Percentiles rank a stretch among this genome's conserved stretches.
These are phyloP conservation scores for Albugo candida DNA, from an alignment of 352 stramenopile genomes.

Conservation along the genomic window DNA sequence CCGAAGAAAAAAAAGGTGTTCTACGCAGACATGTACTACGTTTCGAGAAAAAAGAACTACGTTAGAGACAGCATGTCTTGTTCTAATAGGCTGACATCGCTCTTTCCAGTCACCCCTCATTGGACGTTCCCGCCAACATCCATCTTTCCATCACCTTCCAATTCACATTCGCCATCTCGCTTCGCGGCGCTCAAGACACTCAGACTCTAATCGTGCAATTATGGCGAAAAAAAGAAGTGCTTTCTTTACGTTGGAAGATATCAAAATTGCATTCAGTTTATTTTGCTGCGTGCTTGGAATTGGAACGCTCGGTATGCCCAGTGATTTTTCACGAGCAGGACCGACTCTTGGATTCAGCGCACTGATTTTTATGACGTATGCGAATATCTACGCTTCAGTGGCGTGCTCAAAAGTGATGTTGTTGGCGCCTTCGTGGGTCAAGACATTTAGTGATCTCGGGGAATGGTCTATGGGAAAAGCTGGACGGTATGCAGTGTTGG, in stretches of 20 bases:
- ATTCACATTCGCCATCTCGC: too few species aligned
- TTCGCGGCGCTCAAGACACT: too few species aligned
- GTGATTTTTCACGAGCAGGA: conserved; percentile 5
- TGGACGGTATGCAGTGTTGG: conserved; percentile 2
- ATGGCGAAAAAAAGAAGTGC: not conserved
- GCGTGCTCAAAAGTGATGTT: conserved; percentile 6
- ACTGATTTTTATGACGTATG: conserved; percentile 7
- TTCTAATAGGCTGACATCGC: too few species aligned
- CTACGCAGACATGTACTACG: too few species aligned
- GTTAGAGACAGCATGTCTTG: too few species aligned
- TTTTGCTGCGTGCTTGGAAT: conserved; percentile 10
- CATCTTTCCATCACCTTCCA: too few species aligned
- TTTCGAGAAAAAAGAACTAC: too few species aligned
- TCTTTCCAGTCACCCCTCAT: too few species aligned
- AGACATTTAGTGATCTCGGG: conserved; percentile 8
- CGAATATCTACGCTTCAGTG: conserved; percentile 9
- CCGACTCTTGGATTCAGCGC: conserved; percentile 3
- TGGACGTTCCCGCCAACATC: too few species aligned
- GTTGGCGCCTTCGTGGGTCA: conserved; percentile 4
- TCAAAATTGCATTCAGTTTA: conserved; percentile 25
- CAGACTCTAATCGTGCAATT: too few species aligned
- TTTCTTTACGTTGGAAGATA: conserved; percentile 5
- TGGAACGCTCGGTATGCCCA: conserved; percentile 8
- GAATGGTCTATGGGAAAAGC: conserved; percentile 4
- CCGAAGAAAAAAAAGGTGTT: too few species aligned